Percentiles rank a stretch among this genome's conserved stretches.
Evolutionary conservation across 225 moss, liverwort and hornwort species (phyloP).

Genomic region (Pleurozium schreberi): DNA sequence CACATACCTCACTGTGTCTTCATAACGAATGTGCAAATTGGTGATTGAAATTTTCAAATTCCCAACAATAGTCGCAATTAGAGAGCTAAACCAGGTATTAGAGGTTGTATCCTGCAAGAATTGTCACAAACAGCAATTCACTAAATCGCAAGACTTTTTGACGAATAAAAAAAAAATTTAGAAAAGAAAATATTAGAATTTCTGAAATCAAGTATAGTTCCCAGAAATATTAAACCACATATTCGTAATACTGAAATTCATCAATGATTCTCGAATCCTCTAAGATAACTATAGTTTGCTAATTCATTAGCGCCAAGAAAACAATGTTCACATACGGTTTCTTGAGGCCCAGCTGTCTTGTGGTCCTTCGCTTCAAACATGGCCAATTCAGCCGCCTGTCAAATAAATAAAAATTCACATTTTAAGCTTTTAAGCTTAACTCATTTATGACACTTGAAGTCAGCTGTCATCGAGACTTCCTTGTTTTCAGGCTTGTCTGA

Average conservation of each 20-base stretch:
- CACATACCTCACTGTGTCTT: constrained; percentile 68
- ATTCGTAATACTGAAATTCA: neutral
- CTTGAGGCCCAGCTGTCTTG: constrained; percentile 59
- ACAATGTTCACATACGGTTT: constrained; percentile 40
- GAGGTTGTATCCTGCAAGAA: constrained; percentile 62
- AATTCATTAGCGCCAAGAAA: neutral
- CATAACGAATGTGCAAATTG: constrained; percentile 94
- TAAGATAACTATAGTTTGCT: neutral
- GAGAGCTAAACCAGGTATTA: constrained; percentile 89
- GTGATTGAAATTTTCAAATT: constrained; percentile 96
- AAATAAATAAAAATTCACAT: neutral
- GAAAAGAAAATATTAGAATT: neutral
- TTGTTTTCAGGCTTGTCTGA: neutral
- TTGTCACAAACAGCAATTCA: neutral
- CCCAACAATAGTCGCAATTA: constrained; percentile 89
- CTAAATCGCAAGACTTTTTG: neutral
- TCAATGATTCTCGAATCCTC: neutral
- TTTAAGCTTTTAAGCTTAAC: neutral
- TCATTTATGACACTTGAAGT: neutral
- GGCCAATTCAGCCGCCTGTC: constrained; percentile 86
- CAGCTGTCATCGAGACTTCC: neutral
- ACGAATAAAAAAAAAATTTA: neutral
- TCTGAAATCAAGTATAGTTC: neutral
- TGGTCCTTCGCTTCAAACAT: constrained; percentile 94
- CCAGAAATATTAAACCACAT: neutral